Percentiles rank a stretch among this genome's conserved stretches.
Conservation (phyloP, 352 stramenopile genomes). For the Ophiocytium majus region DNA sequence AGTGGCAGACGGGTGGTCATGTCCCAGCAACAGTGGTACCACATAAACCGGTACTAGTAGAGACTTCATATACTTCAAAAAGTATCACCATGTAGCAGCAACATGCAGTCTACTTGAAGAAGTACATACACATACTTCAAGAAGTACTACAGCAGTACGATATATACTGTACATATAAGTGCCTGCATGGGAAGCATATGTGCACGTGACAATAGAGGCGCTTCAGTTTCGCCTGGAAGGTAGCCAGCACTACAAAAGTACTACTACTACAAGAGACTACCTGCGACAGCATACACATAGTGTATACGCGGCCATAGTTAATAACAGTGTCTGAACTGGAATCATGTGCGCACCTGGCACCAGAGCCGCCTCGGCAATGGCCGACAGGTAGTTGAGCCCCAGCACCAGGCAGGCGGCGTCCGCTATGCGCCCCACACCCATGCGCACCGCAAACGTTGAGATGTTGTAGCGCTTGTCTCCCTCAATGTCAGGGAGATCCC, state of each 20-base stretch:
- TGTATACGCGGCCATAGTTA: background rate
- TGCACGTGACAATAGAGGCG: background rate
- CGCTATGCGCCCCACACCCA: conserved; percentile 67
- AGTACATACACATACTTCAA: no score
- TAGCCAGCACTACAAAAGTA: background rate
- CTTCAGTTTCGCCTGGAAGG: background rate
- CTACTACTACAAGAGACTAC: background rate
- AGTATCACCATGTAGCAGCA: no score
- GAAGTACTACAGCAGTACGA: background rate
- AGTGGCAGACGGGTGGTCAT: no score
- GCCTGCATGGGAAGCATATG: background rate
- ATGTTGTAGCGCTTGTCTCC: conserved; percentile 73
- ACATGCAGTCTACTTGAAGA: no score
- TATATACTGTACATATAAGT: background rate
- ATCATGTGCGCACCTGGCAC: conserved; percentile 30
- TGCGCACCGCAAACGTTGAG: conserved; percentile 69
- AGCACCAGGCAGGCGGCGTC: conserved; percentile 58
- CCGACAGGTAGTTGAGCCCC: conserved; percentile 44
- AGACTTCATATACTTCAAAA: no score
- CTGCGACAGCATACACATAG: background rate
- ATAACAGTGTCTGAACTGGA: no score
- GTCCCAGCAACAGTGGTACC: no score
- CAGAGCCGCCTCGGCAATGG: conserved; percentile 36
- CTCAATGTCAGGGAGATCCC: conserved; percentile 75
- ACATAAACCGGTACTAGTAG: no score